Base-by-base conservation (phyloP, 805 yeast genomes). In the Wickerhamiella allomyrinae region DNA sequence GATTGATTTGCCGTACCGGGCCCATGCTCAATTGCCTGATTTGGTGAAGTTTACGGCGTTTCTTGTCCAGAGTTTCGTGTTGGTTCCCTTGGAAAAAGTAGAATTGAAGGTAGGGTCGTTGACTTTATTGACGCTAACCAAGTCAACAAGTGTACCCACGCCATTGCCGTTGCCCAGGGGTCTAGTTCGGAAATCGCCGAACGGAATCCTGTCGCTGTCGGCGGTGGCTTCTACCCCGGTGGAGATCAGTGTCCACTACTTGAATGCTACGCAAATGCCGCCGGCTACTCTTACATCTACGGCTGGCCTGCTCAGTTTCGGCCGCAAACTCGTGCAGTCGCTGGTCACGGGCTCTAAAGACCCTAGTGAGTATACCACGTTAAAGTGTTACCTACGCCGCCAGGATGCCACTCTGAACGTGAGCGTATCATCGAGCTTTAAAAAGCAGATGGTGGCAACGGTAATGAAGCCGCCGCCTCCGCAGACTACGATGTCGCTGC, bases 381-480 rank as follows among this genome's bases (percentile, higher is more conserved):
- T 56, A 2, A 45, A 46, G 3, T 53, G 58, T 24, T 54, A 51
- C 21, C 40, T 64, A 21, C 48, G 57, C 1, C 51, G 52, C n/a
- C 54, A 60, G 7, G 60, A 65, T 21, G 65, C 57, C 2, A 31
- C 39, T 7, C 50, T 59, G 3, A 43, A 50, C 13, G 65, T 62
- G 6, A 47, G 42, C 14, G 59, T 62, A 1, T 49, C 62, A 2
- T 20, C 50, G 1, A 15, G 47, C 1, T 64, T 61, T 44, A 56
- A 61, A 4, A 40, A 52, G 31, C 50, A 54, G 36, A 55, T 63
- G 55, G 48, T 57, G 24, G 62, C 55, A 1, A 61, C 67, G 2
- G 57, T 63, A 7, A 54, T 64, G 58, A 63, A 63, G 41, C 63
- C 67, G 7, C 68, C 68, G 1, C 66, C 68, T 2, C 50, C 52